Evolutionary conservation across 78 protist genomes (phyloP).

Genomic region (Bodo saltans): DNA sequence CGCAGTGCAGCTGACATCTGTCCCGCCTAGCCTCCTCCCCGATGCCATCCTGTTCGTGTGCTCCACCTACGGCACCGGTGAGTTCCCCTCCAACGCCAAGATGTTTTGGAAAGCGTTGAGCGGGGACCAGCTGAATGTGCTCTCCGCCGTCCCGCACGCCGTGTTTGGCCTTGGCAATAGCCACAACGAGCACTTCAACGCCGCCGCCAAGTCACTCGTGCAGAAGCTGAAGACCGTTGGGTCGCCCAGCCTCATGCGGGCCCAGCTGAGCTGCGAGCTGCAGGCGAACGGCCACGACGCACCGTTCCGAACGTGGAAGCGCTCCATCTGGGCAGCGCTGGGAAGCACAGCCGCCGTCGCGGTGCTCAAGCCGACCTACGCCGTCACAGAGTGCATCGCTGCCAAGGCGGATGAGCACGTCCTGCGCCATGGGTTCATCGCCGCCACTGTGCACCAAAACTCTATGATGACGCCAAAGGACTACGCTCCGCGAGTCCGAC

Average conservation of each 20-base stretch:
- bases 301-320: neutral
- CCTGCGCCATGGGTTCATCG: neutral
- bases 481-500: neutral
- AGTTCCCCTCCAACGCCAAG: neutral
- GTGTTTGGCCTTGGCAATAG: slow-evolving; percentile 2
- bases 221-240: neutral
- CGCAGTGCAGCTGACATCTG: neutral
- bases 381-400: neutral
- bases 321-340: neutral
- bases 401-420: neutral
- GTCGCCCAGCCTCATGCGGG: neutral
- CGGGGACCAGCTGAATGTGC: neutral
- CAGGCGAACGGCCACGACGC: neutral
- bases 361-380: neutral
- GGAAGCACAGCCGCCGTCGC: neutral
- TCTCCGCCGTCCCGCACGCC: neutral
- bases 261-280: neutral
- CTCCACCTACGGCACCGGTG: slow-evolving; percentile 1
- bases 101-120: neutral
- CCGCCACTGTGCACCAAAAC: neutral
- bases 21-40: no score
- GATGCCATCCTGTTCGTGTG: neutral
- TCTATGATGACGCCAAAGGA: neutral
- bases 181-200: neutral
- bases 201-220: neutral